Evolutionary conservation across 2,329 filamentous ascomycete genomes (phyloP), one percentile per base, ranked within the genome.

Genomic region (Botrytis tulipae): DNA sequence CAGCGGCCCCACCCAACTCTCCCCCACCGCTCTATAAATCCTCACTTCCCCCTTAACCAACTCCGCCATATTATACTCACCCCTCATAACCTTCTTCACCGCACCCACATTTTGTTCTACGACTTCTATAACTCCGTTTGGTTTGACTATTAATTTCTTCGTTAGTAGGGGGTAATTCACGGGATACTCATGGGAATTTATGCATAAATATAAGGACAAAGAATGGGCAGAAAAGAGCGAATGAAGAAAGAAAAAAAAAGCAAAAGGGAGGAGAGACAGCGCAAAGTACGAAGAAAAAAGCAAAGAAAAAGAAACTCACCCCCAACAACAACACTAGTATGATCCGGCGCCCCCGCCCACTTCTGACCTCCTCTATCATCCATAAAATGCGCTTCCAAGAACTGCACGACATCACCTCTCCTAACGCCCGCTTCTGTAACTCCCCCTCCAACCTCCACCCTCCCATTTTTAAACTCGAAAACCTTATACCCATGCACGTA

Each of bases 331-430:
- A 82, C 77, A 70, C 80, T 78, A 6, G 81, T 82, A 76, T 83
- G 81, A 76, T 82, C 79, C 22, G 80, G 80, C 32, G 61, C 76
- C n/a, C 79, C 81, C 12, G 80, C 80, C 74, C 77, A 79, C 61
- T 75, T 78, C 74, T 76, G 66, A 18, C 77, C 75, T 1, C 79
- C 80, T 72, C 78, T 75, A 48, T 72, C 70, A 32, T 72, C 73
- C 60, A 78, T 77, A 73, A 82, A 82, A 51, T 79, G 75, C 32
- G 80, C 77, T 22, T 75, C 76, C 9, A 78, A 76, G 48, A 82
- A 78, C 68, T 82, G 81, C 16, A 83, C 69, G n/a, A 83, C 78
- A 75, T 83, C 82, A 4, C 82, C 82, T 46, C 79, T 75, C 10
- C 74, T 73, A 18, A 82, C 78, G 3, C 79, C 79, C 12, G 79